Evolutionary conservation across 2,329 filamentous ascomycete genomes (phyloP), one percentile per base, ranked within the genome.

Genomic region (Pseudopithomyces chartarum): DNA sequence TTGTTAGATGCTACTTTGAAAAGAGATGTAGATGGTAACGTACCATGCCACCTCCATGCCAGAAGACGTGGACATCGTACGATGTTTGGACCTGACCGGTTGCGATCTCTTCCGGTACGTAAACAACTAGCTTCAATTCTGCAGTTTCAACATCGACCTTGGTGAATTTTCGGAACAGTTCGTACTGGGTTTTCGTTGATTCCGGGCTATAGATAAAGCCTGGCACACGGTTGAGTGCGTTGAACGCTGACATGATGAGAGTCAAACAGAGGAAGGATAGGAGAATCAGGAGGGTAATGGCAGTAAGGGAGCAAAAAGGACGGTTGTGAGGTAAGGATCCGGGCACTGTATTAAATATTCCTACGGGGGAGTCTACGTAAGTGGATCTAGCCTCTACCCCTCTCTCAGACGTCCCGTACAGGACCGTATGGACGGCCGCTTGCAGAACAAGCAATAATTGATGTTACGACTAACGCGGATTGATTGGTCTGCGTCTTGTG

Each of bases 1-100:
- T 48, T 48, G n/a, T 48, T 48, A 48, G 23, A 48, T 48, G 23
- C 45, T 36, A 19, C 45, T 33, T 48, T 36, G 17, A 33, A 36
- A 34, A 48, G 45, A 48, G 45, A 48, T 22, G 34, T 15, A 48
- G 12, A 48, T 48, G 17, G 23, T 48, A 48, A 48, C 23, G 23
- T 48, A 48, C 23, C 23, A 48, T 48, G 23, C 45, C 23, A 48
- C 23, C 23, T 48, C 23, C 23, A 48, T 48, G 23, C 45, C 23
- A 48, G 23, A 48, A 48, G 45, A 48, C 45, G 45, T 48, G 23
- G 45, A 48, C 45, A 48, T 48, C 20, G 45, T 48, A 48, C 23
- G 17, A 48, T 48, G 23, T 48, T 12, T 48, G 12, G 23, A 48
- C 29, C 45, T 48, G 23, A 48, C 23, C 23, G 23, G 45, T 36